Conservation (phyloP, 2,329 filamentous ascomycete genomes). For the Aureobasidium sp. region DNA sequence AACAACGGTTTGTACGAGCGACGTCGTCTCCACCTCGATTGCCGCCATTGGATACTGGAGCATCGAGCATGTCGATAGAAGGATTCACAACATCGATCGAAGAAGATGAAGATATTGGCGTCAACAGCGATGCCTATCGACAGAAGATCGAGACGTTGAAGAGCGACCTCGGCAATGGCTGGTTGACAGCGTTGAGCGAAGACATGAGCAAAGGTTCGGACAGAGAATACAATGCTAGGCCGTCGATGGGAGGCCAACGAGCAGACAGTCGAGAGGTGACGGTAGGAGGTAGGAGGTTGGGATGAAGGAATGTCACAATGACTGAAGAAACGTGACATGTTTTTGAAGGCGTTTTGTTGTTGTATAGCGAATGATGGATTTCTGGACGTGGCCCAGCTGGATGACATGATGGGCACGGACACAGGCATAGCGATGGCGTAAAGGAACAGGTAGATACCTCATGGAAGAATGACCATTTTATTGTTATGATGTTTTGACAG, state of each 20-base stretch:
- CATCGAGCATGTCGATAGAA: background rate
- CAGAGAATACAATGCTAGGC: background rate
- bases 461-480: background rate
- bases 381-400: background rate
- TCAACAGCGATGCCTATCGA: conserved; percentile 48
- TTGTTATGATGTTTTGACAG: background rate
- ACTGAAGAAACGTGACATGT: background rate
- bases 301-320: conserved; percentile 17
- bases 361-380: conserved; percentile 6
- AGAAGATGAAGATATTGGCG: conserved; percentile 21
- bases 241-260: conserved; percentile 15
- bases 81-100: background rate
- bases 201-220: conserved; percentile 35
- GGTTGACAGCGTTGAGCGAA: conserved; percentile 78
- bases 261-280: conserved; percentile 23
- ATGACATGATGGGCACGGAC: background rate
- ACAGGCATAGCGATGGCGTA: conserved; percentile 11
- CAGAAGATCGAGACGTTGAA: conserved; percentile 82
- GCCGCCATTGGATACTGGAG: conserved; percentile 14
- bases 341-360: conserved; percentile 1
- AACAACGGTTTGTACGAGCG: background rate
- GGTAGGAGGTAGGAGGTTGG: conserved; percentile 25
- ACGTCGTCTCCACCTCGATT: conserved; percentile 9
- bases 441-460: conserved; percentile 6
- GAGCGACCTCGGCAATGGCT: conserved; percentile 76